phyloP scores from a whole-genome alignment of 1,139 yeast genomes.

The Debaryomyces fabryi region DNA sequence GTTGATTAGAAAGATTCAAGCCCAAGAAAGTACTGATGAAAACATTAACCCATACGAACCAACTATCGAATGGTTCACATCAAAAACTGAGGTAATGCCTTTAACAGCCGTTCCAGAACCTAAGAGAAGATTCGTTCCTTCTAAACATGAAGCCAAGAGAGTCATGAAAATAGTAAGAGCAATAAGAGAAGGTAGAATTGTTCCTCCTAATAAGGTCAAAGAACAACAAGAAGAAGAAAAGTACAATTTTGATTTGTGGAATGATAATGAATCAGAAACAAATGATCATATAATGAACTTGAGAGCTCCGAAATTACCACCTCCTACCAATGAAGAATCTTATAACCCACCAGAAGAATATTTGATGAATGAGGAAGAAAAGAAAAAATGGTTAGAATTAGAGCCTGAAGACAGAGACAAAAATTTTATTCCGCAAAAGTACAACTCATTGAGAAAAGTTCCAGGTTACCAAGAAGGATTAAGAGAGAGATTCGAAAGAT shows the following conservation, averaged over 20 bases:
- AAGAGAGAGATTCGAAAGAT: conserved; percentile 91
- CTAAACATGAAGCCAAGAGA: conserved; percentile 94
- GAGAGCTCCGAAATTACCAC: conserved; percentile 93
- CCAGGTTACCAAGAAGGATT: conserved; percentile 89
- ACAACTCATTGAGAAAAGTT: conserved; percentile 79
- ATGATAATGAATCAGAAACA: conserved; percentile 57
- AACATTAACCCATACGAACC: conserved; percentile 88
- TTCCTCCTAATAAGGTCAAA: conserved; percentile 66
- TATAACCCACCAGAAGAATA: conserved; percentile 98
- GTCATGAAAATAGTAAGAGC: conserved; percentile 96
- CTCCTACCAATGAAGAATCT: conserved; percentile 95
- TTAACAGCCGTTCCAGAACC: conserved; percentile 94
- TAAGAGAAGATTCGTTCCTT: conserved; percentile 93
- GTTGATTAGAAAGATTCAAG: conserved; percentile 81
- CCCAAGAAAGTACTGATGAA: conserved; percentile 82
- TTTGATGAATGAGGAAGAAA: conserved; percentile 76
- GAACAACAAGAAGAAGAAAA: conserved; percentile 55
- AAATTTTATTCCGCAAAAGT: conserved; percentile 83
- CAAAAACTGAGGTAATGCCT: conserved; percentile 87
- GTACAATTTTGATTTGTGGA: conserved; percentile 82
- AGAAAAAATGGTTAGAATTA: conserved; percentile 66
- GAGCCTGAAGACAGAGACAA: conserved; percentile 81
- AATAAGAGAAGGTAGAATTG: conserved; percentile 91
- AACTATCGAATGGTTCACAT: conserved; percentile 92
- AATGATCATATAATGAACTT: conserved; percentile 81